Percentiles rank a stretch among this genome's conserved stretches.
Conservation (phyloP, 2,329 filamentous ascomycete genomes). For the Passalora sequoiae region DNA sequence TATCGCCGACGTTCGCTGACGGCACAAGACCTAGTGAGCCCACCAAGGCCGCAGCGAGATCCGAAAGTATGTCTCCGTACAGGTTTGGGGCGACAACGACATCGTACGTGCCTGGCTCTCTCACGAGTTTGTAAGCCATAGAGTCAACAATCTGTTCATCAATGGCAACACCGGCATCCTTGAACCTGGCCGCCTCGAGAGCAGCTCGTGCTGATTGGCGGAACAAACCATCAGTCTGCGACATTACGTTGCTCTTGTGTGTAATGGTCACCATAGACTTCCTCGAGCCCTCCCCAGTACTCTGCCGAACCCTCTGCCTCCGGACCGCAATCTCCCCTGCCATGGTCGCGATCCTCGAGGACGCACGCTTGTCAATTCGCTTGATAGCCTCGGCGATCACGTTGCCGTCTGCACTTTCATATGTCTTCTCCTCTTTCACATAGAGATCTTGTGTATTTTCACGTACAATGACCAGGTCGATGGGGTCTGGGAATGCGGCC, state of each 20-base stretch:
- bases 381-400: conserved; percentile 90
- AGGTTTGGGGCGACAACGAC: conserved; percentile 97
- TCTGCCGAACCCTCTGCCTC: conserved; percentile 71
- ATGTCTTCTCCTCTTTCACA: conserved; percentile 92
- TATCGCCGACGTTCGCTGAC: conserved; percentile 88
- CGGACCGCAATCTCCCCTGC: conserved; percentile 90
- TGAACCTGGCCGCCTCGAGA: conserved; percentile 62
- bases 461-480: conserved; percentile 96
- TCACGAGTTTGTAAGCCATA: conserved; percentile 99
- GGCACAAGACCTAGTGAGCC: conserved; percentile 89
- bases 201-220: conserved; percentile 70
- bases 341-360: conserved; percentile 80
- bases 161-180: conserved; percentile 52
- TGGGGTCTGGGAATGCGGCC: conserved; percentile 52
- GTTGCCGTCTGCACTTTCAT: conserved; percentile 65
- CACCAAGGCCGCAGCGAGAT: conserved; percentile 89
- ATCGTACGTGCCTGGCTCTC: conserved; percentile 90
- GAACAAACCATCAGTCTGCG: conserved; percentile 95
- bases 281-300: conserved; percentile 55
- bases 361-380: conserved; percentile 84
- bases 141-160: conserved; percentile 99
- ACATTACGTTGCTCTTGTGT: conserved; percentile 96
- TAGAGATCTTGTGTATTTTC: conserved; percentile 99
- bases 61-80: conserved; percentile 94
- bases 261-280: conserved; percentile 85